These are phyloP conservation scores for Xylariomycetidae sp. DNA, from an alignment of 2,329 filamentous ascomycete genomes.

Conservation along the genomic window DNA sequence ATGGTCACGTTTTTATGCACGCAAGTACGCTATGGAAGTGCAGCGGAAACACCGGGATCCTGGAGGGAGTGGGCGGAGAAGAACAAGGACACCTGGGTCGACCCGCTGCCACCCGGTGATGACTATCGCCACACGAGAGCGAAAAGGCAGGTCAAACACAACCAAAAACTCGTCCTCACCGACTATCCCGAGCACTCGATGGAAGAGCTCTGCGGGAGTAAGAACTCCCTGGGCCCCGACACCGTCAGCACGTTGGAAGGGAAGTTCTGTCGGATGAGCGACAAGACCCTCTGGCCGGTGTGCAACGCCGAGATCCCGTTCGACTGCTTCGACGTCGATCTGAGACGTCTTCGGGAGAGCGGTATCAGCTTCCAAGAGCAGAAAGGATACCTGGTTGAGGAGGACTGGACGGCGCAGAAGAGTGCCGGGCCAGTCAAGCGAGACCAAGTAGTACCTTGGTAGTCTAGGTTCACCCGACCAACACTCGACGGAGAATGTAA, in stretches of 20 bases:
- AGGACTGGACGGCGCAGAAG: no score
- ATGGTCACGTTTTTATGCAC: no score
- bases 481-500: no score
- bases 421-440: no score
- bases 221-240: constrained; percentile 19
- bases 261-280: constrained; percentile 24
- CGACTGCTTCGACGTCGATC: no score
- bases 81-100: constrained; percentile 15
- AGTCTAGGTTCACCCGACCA: no score
- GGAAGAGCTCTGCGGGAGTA: constrained; percentile 16
- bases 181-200: constrained; percentile 14
- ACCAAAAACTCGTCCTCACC: constrained; percentile 14
- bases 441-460: no score
- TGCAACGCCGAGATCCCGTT: no score
- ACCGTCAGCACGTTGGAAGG: constrained; percentile 15
- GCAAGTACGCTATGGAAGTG: no score
- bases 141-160: constrained; percentile 1
- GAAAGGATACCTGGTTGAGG: no score
- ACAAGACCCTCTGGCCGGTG: constrained; percentile 18
- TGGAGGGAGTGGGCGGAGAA: constrained; percentile 6
- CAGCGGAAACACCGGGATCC: constrained; percentile 4
- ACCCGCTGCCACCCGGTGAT: constrained; percentile 4
- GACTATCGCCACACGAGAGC: constrained; percentile 8
- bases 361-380: no score
- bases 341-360: no score